Evolutionary conservation across 345 rosid genomes (phyloP).

Genomic region (Ceriops tagal): DNA sequence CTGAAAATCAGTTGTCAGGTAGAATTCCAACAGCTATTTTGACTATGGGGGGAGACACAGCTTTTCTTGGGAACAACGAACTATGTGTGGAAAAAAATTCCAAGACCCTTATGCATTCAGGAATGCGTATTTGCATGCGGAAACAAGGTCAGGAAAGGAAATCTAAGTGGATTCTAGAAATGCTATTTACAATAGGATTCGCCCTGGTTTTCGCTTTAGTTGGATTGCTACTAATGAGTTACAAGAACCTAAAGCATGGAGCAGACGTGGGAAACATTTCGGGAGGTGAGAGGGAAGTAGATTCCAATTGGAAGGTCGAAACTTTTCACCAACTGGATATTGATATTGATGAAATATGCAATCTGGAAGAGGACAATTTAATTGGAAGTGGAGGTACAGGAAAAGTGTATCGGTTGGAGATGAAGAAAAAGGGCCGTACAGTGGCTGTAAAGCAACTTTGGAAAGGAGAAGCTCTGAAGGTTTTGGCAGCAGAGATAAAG

Average conservation of each 20-base stretch:
- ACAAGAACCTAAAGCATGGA: conserved; percentile 38
- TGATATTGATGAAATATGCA: conserved; percentile 65
- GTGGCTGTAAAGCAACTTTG: conserved; percentile 80
- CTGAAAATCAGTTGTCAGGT: conserved; percentile 62
- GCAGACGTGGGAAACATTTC: conserved; percentile 26
- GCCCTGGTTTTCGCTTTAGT: conserved; percentile 37
- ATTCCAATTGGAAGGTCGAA: conserved; percentile 54
- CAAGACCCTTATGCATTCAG: conserved; percentile 17
- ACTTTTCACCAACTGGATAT: conserved; percentile 68
- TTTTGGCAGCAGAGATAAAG: conserved; percentile 67
- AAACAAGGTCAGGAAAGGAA: conserved; percentile 25
- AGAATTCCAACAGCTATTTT: conserved; percentile 57
- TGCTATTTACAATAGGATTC: conserved; percentile 44
- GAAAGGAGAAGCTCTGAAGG: conserved; percentile 52
- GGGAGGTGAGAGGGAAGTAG: conserved; percentile 29
- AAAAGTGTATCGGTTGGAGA: conserved; percentile 67
- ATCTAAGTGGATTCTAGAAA: conserved; percentile 29
- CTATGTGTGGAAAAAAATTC: conserved; percentile 51
- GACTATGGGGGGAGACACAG: conserved; percentile 56
- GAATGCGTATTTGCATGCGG: conserved; percentile 39
- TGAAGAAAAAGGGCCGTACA: conserved; percentile 56
- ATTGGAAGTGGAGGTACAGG: conserved; percentile 90
- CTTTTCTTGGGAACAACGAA: conserved; percentile 54
- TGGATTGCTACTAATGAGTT: conserved; percentile 49
- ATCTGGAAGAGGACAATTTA: conserved; percentile 54